Base-by-base conservation (phyloP, 495 filamentous ascomycete genomes). In the Extremus antarcticus region DNA sequence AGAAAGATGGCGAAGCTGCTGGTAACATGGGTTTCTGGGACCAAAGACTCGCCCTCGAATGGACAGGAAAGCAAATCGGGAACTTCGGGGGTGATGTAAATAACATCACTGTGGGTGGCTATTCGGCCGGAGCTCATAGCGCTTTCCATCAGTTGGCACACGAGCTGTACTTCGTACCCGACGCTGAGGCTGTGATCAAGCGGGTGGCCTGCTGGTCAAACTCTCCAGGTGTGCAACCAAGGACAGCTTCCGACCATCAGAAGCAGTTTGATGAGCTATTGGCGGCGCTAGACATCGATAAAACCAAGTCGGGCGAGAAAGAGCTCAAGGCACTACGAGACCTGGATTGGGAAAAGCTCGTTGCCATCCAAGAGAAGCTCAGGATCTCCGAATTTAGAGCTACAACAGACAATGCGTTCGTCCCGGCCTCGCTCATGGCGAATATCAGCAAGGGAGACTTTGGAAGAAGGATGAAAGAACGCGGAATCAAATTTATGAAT, bases 61-160 rank as follows among this genome's bases (percentile, higher is more conserved):
- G 70, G 70, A 70, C 69, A 22, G 53, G 57, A 46, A 65, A 67
- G 54, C 66, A 68, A 45, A 68, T 72, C 29, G 59, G 53, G 21
- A 60, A 58, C 41, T 71, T 72, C 45, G 69, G 63, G 17, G 70
- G 70, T 17, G 51, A 72, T 53, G 48, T 63, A 8, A 57, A 39
- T 3, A 70, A 71, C 47, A 69, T 72, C 53, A 72, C 70, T 8
- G 57, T 71, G 32, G 67, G 55, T 13, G 70, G 70, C 4, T 71
- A 72, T 43, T 68, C 65, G 10, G 70, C 70, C 0, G 70, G 66
- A 15, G 56, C 67, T 0, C 66, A 72, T 50, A 65, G 63, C 16
- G 74, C 58, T 24, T 81, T 81, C 62, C 71, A 80, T 54, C 79
- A 81, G 66, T 62, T 82, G 2, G 71, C 76, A 29, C 75, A 79